These are phyloP conservation scores for Biancaea sappan DNA, from an alignment of 306 rosid species.

Conservation along the genomic window DNA sequence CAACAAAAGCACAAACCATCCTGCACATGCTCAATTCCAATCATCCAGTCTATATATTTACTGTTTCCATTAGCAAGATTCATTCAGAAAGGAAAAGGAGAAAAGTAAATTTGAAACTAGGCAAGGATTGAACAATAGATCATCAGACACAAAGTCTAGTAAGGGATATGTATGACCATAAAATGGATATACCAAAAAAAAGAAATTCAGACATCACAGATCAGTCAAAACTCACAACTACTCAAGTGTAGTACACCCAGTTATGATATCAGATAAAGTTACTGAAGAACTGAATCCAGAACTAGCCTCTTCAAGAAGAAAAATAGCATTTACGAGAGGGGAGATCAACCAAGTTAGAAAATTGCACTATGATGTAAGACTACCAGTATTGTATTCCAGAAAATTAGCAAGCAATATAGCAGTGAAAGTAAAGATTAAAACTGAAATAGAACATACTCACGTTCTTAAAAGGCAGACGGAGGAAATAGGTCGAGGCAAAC, in stretches of 20 bases:
- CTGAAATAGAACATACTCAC: not conserved
- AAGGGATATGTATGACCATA: not conserved
- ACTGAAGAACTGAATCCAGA: not conserved
- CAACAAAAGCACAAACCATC: not conserved
- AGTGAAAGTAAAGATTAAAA: not conserved
- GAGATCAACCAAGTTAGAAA: not conserved
- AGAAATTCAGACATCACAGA: no score
- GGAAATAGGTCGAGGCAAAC: not conserved
- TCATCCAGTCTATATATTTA: no score
- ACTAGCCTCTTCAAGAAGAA: not conserved
- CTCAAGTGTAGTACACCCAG: no score
- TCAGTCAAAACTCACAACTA: not conserved
- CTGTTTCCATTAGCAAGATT: not conserved
- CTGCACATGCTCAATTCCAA: no score
- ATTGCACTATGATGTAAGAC: no score
- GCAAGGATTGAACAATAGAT: not conserved
- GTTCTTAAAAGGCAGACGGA: no score
- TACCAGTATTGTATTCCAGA: not conserved
- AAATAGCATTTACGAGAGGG: not conserved
- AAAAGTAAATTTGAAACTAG: no score
- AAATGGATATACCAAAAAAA: no score
- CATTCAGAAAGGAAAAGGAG: not conserved
- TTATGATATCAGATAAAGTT: no score
- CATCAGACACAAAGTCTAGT: not conserved
- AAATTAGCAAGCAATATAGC: not conserved